Conservation (phyloP, 2,329 filamentous ascomycete species). For the Fusarium piperis region DNA sequence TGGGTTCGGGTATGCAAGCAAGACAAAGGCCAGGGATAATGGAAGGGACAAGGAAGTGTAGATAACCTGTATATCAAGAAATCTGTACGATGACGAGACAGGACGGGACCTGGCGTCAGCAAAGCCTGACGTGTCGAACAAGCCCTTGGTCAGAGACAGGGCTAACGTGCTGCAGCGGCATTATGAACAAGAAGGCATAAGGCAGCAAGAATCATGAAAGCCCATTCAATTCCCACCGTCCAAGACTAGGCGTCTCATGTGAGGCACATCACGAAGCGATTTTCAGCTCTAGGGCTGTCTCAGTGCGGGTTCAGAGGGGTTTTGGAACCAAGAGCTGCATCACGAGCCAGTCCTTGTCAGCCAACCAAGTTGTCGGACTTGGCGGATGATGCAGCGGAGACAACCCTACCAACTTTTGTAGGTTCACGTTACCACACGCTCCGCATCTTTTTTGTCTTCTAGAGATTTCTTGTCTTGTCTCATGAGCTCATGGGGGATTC, state of each 20-base stretch:
- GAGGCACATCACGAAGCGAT: slow-evolving; percentile 33
- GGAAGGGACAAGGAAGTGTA: background rate
- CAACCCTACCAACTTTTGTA: slow-evolving; percentile 29
- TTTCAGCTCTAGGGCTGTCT: slow-evolving; percentile 19
- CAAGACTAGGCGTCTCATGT: slow-evolving; percentile 33
- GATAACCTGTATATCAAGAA: slow-evolving; percentile 11
- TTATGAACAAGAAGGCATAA: background rate
- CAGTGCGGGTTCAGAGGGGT: slow-evolving; percentile 7
- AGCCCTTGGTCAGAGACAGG: slow-evolving; percentile 20
- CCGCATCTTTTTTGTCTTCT: background rate
- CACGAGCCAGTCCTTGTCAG: slow-evolving; percentile 27
- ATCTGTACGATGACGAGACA: slow-evolving; percentile 23
- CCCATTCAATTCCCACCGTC: background rate
- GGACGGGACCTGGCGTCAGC: slow-evolving; percentile 17
- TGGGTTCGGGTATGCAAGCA: background rate
- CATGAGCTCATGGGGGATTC: slow-evolving; percentile 15
- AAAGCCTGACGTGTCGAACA: slow-evolving; percentile 2
- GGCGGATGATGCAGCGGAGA: slow-evolving; percentile 32
- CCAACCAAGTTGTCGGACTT: slow-evolving; percentile 22
- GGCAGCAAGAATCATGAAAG: background rate
- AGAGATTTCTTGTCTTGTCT: slow-evolving; percentile 12
- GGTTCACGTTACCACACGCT: slow-evolving; percentile 10
- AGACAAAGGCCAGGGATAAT: background rate
- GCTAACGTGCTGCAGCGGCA: background rate
- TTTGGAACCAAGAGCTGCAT: slow-evolving; percentile 26